A percentile compares a stretch with the other conserved stretches of the same genome.
phyloP scores from a whole-genome alignment of 768 basidiomycete species.

The Xerocomellus amylosporus region DNA sequence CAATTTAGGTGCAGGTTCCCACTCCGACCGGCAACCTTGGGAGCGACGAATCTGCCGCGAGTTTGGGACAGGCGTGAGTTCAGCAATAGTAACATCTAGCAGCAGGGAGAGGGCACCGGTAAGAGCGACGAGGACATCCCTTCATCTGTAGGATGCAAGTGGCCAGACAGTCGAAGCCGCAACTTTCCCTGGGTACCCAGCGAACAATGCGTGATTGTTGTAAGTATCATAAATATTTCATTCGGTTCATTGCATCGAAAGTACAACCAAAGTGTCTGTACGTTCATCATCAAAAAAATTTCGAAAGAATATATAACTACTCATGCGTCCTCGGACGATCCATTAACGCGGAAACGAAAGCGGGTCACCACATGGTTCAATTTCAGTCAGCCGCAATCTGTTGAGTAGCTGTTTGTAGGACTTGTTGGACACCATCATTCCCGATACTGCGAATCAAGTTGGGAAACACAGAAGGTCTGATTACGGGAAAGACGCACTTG shows the following conservation, averaged over 20 bases:
- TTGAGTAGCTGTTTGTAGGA: constrained; percentile 34
- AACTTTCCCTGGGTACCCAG: too few species aligned
- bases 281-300: background rate
- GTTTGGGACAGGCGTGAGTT: too few species aligned
- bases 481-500: constrained; percentile 23
- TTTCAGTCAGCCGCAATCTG: constrained; percentile 32
- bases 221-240: too few species aligned
- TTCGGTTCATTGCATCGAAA: background rate
- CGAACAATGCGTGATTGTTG: too few species aligned
- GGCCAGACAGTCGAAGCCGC: too few species aligned
- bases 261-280: background rate
- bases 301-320: background rate
- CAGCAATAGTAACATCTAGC: too few species aligned
- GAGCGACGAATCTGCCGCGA: too few species aligned
- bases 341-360: background rate
- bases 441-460: constrained; percentile 24
- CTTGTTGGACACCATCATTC: constrained; percentile 31
- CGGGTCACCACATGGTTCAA: background rate
- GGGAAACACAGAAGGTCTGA: background rate
- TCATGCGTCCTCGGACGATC: background rate
- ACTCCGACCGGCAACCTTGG: too few species aligned
- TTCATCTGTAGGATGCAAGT: too few species aligned
- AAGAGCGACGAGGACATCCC: too few species aligned
- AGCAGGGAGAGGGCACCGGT: too few species aligned
- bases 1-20: too few species aligned